Conservation (phyloP, 1,139 yeast genomes). For the Arxiozyma bovina region DNA sequence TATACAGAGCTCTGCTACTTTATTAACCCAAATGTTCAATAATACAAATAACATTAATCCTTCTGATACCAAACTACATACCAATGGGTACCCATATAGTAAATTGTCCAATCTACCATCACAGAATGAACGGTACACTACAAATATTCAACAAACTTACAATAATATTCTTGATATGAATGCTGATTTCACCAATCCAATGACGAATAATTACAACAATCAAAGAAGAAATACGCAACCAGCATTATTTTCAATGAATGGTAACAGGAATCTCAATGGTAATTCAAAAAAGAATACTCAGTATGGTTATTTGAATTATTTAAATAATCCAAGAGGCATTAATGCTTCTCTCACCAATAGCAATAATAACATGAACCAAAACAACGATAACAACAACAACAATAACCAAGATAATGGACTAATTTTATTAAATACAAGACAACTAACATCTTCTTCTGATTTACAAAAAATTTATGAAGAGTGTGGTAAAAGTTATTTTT, state of each 20-base stretch:
- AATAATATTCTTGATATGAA: background rate
- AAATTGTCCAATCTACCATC: background rate
- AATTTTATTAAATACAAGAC: slow-evolving; percentile 17
- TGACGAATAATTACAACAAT: background rate
- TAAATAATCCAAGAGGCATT: slow-evolving; percentile 5
- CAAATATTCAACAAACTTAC: background rate
- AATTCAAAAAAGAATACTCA: background rate
- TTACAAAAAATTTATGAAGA: slow-evolving; percentile 23
- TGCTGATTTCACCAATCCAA: background rate
- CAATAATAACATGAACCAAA: background rate
- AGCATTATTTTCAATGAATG: background rate
- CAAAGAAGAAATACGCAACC: slow-evolving; percentile 11
- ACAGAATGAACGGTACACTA: background rate
- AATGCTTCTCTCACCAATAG: background rate
- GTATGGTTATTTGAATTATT: slow-evolving; percentile 9
- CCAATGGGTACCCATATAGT: background rate
- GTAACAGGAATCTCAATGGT: slow-evolving; percentile 1
- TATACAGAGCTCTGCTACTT: background rate
- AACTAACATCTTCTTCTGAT: slow-evolving; percentile 22
- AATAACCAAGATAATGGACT: slow-evolving; percentile 20
- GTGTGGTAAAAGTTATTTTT: slow-evolving; percentile 28
- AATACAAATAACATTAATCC: background rate
- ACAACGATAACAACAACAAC: background rate
- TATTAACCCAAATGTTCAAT: background rate
- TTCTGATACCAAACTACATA: background rate